Evolutionary conservation across 768 basidiomycete species (phyloP), one percentile per base, ranked within the genome.

Genomic region (Mycena albidolilacea): DNA sequence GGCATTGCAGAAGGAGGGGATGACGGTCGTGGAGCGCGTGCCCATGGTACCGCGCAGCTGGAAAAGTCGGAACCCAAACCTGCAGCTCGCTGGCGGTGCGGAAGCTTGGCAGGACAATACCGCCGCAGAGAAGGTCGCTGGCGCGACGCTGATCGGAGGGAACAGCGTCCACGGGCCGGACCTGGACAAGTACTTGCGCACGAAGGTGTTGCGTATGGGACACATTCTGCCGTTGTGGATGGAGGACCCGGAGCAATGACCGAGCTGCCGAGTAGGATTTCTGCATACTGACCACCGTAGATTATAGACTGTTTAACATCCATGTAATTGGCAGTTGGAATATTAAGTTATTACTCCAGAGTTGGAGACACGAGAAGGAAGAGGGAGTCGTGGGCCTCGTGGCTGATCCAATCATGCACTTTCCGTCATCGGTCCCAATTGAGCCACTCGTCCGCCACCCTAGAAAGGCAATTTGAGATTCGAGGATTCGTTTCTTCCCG

Each of bases 171-270:
- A 91, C 67, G 95, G 96, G 1, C 90, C 90, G 68, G 98, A 99
- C 79, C 82, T 99, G 77, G 96, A 99, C 78, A 96, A 93, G 83
- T 99, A 99, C 81, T 82, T 99, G 78, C 90, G 94, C 80, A 99
- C 98, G 48, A 99, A 99, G 82, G 92, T 99, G n/a, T 84, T 96
- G 80, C 88, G 93, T 72, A 99, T 99, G 98, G 98, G 98, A 14
- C 98, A 99, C 80, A 92, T 97, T 85, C 84, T 98, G 37, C 90
- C 92, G 41, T 79, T 93, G 65, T 78, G 76, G 77, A 73, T 70
- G 69, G 69, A 70, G 62, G 62, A 57, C 12, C 69, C 62, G 41
- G 67, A 62, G 23, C 61, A 63, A n/a, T 35, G 15, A 57, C 55
- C 35, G n/a, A 19, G 7, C 3, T 15, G 46, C 7, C 6, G 50